Base-by-base conservation (phyloP, 2,329 filamentous ascomycete species). In the Sarocladium brachiariae region DNA sequence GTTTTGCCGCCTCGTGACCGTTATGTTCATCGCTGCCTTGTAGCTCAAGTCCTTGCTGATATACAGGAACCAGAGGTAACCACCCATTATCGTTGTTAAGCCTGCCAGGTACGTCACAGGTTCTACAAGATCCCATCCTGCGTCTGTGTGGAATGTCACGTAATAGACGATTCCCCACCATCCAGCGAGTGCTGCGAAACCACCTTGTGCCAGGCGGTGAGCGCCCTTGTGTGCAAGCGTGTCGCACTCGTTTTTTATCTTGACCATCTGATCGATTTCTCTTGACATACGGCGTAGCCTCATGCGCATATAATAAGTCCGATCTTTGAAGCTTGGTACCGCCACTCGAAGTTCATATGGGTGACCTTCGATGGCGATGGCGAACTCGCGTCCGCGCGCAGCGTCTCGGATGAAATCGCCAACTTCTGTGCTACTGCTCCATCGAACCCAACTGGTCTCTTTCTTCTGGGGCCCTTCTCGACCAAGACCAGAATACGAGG, bases 321-420 rank as follows among this genome's bases (percentile, higher is more conserved):
- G 77, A 63, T 96, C 90, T 54, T 84, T 81, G 75, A 96, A 96
- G 43, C 84, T 89, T 0, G 91, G 91, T 9, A 96, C 90, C 0
- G 81, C 83, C 6, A 96, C 84, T 14, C 82, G 78, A 57, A 96
- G 84, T 58, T 89, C 81, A 18, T 25, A 37, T 14, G 65, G 56
- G 51, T 73, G 70, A 0, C 88, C 88, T 62, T 95, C 86, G 51
- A 96, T 88, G 50, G 86, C 81, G 38, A 96, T 83, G 2, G 86
- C 82, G 62, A 96, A 96, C 62, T 95, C 89, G 50, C 87, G 82
- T 0, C 87, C 88, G 2, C 88, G 76, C 0, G 90, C 88, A 0
- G 91, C 90, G 63, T 96, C 91, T 8, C 89, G 83, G 56, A 96
- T 93, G 62, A 96, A 96, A 68, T 96, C 91, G 9, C 91, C 91